phyloP scores from a whole-genome alignment of 768 basidiomycete genomes.

The Auricularia sp. region DNA sequence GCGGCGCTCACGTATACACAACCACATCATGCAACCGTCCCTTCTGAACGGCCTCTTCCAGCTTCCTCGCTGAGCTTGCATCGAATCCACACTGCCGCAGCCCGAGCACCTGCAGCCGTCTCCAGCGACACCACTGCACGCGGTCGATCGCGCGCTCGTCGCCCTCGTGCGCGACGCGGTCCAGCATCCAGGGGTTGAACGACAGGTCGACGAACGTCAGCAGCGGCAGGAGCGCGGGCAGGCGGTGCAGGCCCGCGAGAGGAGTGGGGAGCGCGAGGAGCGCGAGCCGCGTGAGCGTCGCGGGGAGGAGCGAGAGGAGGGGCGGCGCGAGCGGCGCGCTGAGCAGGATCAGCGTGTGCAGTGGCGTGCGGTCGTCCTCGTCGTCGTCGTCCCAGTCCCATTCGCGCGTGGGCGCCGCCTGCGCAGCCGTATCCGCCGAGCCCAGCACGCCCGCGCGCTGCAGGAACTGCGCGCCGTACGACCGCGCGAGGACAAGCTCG shows the following conservation, averaged over 20 bases:
- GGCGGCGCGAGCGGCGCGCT: constrained; percentile 33
- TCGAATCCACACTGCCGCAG: constrained; percentile 44
- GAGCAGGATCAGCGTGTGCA: constrained; percentile 44
- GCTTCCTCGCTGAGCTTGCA: constrained; percentile 28
- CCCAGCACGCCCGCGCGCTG: constrained; percentile 4
- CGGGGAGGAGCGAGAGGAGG: constrained; percentile 41
- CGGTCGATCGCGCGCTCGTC: background rate
- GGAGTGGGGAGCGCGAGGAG: constrained; percentile 42
- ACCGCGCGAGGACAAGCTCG: background rate
- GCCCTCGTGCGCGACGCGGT: constrained; percentile 34
- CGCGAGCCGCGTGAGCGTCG: constrained; percentile 53
- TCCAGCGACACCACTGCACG: constrained; percentile 47
- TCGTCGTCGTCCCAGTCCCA: constrained; percentile 10
- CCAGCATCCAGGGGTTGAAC: constrained; percentile 44
- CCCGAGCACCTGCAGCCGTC: constrained; percentile 42
- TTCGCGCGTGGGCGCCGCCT: background rate
- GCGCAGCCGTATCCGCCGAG: constrained; percentile 9
- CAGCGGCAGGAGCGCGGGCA: constrained; percentile 53
- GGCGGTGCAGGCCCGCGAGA: constrained; percentile 39
- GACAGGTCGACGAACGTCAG: constrained; percentile 58
- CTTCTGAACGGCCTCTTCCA: constrained; percentile 33
- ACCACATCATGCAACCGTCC: constrained; percentile 58
- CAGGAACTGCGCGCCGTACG: background rate
- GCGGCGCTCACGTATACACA: too few relatives aligned
- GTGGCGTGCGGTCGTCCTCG: constrained; percentile 35